Conservation (phyloP, 2,329 filamentous ascomycete genomes). For the Penicillium sp. region DNA sequence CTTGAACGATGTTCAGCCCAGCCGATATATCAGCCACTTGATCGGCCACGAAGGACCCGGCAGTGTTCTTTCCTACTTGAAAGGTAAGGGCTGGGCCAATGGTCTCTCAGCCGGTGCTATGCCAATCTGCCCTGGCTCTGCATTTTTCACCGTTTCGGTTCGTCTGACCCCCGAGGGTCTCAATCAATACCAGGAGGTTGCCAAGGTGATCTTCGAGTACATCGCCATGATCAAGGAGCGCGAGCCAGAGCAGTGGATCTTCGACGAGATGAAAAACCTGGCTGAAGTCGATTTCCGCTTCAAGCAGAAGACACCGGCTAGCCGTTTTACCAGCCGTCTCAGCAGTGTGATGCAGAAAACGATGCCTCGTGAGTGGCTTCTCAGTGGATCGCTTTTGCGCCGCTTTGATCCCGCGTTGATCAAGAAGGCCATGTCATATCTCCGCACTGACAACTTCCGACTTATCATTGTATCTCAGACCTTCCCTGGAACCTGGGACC, state of each 20-base stretch:
- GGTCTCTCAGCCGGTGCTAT: constrained; percentile 74
- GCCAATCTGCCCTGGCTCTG: constrained; percentile 73
- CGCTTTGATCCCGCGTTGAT: constrained; percentile 80
- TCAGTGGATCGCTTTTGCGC: constrained; percentile 76
- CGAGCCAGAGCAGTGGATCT: constrained; percentile 87
- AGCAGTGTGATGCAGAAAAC: constrained; percentile 90
- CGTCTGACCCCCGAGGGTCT: constrained; percentile 81
- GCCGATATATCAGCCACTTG: constrained; percentile 81
- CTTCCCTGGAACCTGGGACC: constrained; percentile 77
- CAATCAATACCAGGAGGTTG: constrained; percentile 75
- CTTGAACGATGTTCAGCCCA: constrained; percentile 76
- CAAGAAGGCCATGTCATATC: constrained; percentile 65
- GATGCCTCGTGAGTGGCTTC: constrained; percentile 78
- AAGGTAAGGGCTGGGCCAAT: constrained; percentile 86
- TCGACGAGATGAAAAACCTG: constrained; percentile 85
- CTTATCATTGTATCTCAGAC: constrained; percentile 79
- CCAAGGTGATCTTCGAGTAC: constrained; percentile 86
- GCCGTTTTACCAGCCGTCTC: constrained; percentile 80
- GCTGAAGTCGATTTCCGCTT: constrained; percentile 94
- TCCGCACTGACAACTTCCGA: constrained; percentile 86
- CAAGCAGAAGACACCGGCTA: constrained; percentile 86
- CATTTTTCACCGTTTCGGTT: constrained; percentile 75
- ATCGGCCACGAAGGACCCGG: constrained; percentile 92
- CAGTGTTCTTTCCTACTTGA: constrained; percentile 86
- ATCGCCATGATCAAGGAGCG: constrained; percentile 78